Percentiles rank a stretch among this genome's conserved stretches.
Conservation (phyloP, 139 green algal species). For the Chlorella sp. region DNA sequence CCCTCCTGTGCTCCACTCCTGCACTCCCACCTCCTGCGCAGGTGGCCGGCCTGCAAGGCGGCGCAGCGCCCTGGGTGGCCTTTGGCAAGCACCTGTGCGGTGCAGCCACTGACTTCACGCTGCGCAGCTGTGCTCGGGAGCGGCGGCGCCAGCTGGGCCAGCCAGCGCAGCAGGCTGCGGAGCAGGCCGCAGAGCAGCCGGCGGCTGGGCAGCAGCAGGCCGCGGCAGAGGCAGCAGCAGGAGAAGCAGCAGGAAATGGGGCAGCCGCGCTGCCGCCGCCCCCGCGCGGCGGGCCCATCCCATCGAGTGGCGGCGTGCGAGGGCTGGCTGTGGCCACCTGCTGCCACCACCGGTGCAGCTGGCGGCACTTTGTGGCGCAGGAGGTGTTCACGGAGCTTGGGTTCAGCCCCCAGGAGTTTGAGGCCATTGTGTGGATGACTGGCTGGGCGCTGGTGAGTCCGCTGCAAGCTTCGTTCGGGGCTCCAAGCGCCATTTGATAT, state of each 20-base stretch:
- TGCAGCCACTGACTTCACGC: slow-evolving; percentile 79
- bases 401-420: slow-evolving; percentile 78
- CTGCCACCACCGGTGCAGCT: slow-evolving; percentile 89
- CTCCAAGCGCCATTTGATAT: no score
- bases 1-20: no score
- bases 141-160: neutral
- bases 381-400: slow-evolving; percentile 55
- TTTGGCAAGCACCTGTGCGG: slow-evolving; percentile 88
- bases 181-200: neutral
- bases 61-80: slow-evolving; percentile 56
- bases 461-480: no score
- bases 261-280: neutral
- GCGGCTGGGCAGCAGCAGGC: neutral
- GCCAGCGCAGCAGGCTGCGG: neutral
- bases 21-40: neutral
- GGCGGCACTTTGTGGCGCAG: slow-evolving; percentile 78
- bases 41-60: slow-evolving; percentile 1
- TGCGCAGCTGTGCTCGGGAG: slow-evolving; percentile 53
- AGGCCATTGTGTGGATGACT: slow-evolving; percentile 80
- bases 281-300: neutral
- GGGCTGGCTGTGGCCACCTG: slow-evolving; percentile 80
- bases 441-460: slow-evolving; percentile 33
- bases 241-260: neutral
- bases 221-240: neutral
- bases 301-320: slow-evolving; percentile 14